These are phyloP conservation scores for Aureobasidium vineae DNA, from an alignment of 2,329 filamentous ascomycete species.

Conservation along the genomic window DNA sequence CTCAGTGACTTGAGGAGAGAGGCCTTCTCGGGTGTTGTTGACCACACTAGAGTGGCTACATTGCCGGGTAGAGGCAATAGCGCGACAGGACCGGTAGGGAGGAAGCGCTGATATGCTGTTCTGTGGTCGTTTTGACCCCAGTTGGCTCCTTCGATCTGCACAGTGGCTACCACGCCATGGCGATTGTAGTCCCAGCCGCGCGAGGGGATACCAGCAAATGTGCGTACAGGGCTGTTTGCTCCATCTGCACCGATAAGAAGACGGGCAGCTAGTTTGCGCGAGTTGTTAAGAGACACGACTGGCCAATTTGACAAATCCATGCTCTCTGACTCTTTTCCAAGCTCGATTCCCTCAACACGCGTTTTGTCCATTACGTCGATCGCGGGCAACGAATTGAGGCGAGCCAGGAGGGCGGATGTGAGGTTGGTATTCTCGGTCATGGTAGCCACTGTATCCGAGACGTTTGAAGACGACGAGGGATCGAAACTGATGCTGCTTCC, in stretches of 20 bases:
- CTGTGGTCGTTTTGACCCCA: constrained; percentile 41
- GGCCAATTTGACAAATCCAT: constrained; percentile 86
- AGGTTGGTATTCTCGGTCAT: constrained; percentile 97
- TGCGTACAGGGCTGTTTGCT: constrained; percentile 87
- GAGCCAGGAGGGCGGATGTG: constrained; percentile 70
- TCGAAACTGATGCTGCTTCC: constrained; percentile 81
- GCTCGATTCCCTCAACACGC: constrained; percentile 73
- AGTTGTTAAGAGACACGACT: constrained; percentile 69
- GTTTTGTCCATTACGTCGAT: constrained; percentile 73
- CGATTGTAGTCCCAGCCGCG: constrained; percentile 91
- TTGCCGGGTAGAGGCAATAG: constrained; percentile 86
- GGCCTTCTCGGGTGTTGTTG: constrained; percentile 78
- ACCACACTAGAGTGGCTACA: constrained; percentile 87
- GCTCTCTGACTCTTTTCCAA: constrained; percentile 62
- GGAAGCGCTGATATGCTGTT: constrained; percentile 90
- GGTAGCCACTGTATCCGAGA: constrained; percentile 66
- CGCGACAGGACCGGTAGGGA: constrained; percentile 87
- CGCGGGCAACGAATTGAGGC: constrained; percentile 49
- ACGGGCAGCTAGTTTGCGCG: constrained; percentile 66
- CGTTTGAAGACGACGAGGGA: constrained; percentile 26
- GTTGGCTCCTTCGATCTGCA: constrained; percentile 62
- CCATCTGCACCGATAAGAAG: constrained; percentile 92
- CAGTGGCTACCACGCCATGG: constrained; percentile 86
- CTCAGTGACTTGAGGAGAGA: constrained; percentile 73
- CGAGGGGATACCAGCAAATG: constrained; percentile 81